Evolutionary conservation across 495 filamentous ascomycete genomes (phyloP), one percentile per base, ranked within the genome.

Genomic region (Neurospora cerealis): DNA sequence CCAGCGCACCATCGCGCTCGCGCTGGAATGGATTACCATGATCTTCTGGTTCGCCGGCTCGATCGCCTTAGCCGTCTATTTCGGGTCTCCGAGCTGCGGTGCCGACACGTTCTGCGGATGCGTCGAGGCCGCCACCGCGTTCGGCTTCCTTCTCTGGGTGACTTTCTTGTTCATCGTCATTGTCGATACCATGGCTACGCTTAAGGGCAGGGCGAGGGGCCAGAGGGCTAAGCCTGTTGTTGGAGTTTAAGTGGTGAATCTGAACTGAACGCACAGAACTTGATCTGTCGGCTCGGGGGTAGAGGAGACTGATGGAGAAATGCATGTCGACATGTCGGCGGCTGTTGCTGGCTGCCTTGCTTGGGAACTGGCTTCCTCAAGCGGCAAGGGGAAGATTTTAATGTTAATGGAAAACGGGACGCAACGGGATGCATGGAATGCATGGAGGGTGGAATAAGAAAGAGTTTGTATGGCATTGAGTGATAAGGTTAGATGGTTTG

Each of bases 1-100:
- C 73, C 88, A 92, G 81, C 87, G 84, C n/a, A 85, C 88, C 37
- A 87, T 82, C 44, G 86, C 94, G 5, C 85, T 92, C 10, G 89
- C 77, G n/a, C 82, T 91, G 39, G 91, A 95, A 74, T 82, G 83
- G 62, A 69, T 95, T 15, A 94, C 93, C n/a, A 90, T 89, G 85
- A 86, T 95, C 44, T 94, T 95, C 85, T 96, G 94, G 94, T 94
- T 97, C 79, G 89, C 90, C 0, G 93, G 93, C 36, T 92, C 92
- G 74, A 90, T 96, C 78, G 92, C 92, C 0, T 78, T 93, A 2
- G 92, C 89, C 3, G 90, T 88, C 5, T 84, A 86, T 73, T 79
- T 92, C 62, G 86, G 85, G 21, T 79, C 86, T 2, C 82, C 83
- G 9, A 71, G 78, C 11, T 81, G 83, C 74, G 71, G 72, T 9